These are phyloP conservation scores for Orbilia ellipsospora DNA, from an alignment of 2,329 filamentous ascomycete genomes.

Conservation along the genomic window DNA sequence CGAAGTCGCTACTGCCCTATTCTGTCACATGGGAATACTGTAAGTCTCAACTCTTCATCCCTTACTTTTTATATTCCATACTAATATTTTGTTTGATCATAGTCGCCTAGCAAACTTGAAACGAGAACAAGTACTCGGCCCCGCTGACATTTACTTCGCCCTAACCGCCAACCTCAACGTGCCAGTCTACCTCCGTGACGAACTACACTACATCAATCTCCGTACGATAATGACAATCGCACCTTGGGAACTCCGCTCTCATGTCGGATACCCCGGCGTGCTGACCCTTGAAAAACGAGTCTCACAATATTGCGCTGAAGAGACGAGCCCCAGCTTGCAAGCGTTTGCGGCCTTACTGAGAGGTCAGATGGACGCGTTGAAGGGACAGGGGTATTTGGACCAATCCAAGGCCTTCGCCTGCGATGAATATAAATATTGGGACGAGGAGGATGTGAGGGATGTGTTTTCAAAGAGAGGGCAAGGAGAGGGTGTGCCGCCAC, in stretches of 20 bases:
- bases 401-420: constrained; percentile 19
- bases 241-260: constrained; percentile 29
- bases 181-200: constrained; percentile 31
- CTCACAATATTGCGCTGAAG: constrained; percentile 16
- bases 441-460: constrained; percentile 27
- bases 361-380: constrained; percentile 1
- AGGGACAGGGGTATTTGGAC: constrained; percentile 12
- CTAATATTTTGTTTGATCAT: constrained; percentile 8
- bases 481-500: neutral
- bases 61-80: neutral
- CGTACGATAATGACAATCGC: constrained; percentile 48
- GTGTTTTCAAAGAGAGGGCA: constrained; percentile 21
- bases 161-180: constrained; percentile 31
- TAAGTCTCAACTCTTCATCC: constrained; percentile 6
- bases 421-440: constrained; percentile 51
- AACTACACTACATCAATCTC: constrained; percentile 52
- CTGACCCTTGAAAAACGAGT: neutral
- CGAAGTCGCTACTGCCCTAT: constrained; percentile 30
- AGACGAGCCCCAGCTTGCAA: constrained; percentile 13
- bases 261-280: constrained; percentile 7
- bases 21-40: constrained; percentile 48
- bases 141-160: constrained; percentile 10
- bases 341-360: constrained; percentile 25
- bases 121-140: constrained; percentile 29
- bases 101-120: constrained; percentile 31